A percentile compares a stretch with the other conserved stretches of the same genome.
These are phyloP conservation scores for Xylaria digitata DNA, from an alignment of 2,329 filamentous ascomycete genomes.

Conservation along the genomic window DNA sequence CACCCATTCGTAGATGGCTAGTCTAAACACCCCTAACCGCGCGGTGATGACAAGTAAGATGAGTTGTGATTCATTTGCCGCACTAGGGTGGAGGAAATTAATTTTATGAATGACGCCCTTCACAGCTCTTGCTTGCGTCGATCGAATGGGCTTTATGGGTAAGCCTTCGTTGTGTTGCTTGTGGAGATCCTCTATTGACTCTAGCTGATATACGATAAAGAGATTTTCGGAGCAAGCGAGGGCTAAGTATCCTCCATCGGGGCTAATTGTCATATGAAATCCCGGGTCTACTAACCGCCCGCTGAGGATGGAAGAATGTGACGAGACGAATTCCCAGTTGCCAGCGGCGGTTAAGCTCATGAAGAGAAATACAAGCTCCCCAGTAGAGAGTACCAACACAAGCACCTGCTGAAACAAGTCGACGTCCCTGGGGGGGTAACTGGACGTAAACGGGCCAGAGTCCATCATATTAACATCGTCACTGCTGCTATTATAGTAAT, in stretches of 20 bases:
- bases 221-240: conserved; percentile 76
- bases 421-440: conserved; percentile 27
- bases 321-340: conserved; percentile 69
- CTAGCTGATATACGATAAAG: conserved; percentile 78
- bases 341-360: conserved; percentile 61
- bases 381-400: conserved; percentile 78
- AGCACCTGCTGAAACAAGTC: conserved; percentile 79
- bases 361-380: conserved; percentile 82
- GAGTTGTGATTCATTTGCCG: conserved; percentile 74
- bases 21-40: conserved; percentile 60
- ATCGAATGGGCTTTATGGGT: conserved; percentile 69
- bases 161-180: conserved; percentile 59
- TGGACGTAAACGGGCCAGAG: conserved; percentile 38
- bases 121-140: conserved; percentile 58
- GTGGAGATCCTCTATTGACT: conserved; percentile 64
- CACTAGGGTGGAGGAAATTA: conserved; percentile 82
- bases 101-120: conserved; percentile 85
- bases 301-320: conserved; percentile 68
- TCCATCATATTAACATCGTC: conserved; percentile 54
- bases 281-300: conserved; percentile 67
- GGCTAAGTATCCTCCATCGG: conserved; percentile 74
- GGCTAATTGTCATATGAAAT: conserved; percentile 80
- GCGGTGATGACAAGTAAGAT: conserved; percentile 77
- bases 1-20: conserved; percentile 72
- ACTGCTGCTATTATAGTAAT: conserved; percentile 41